phyloP scores from a whole-genome alignment of 2,329 filamentous ascomycete species.

The Aureobasidium melanogenum region DNA sequence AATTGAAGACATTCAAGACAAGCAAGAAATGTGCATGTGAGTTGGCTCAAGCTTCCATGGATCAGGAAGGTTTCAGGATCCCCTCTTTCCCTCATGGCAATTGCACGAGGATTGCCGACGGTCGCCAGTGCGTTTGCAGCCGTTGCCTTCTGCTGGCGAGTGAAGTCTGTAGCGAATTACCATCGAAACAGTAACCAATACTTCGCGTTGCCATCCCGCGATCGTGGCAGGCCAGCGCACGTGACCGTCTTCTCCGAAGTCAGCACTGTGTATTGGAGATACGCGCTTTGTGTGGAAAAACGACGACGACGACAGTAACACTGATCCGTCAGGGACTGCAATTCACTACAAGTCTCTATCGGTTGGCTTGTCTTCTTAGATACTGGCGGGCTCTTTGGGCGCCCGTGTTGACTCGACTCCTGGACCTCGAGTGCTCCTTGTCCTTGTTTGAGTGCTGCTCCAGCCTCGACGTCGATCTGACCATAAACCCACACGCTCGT shows the following conservation, averaged over 20 bases:
- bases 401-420: not conserved
- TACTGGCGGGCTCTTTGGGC: constrained; percentile 10
- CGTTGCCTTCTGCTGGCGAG: too few species aligned
- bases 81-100: not conserved
- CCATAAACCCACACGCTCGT: constrained; percentile 8
- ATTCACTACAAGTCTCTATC: not conserved
- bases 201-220: too few species aligned
- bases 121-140: not conserved
- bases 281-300: constrained; percentile 7
- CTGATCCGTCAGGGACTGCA: not conserved
- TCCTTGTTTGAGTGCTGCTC: not conserved
- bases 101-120: not conserved
- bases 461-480: constrained; percentile 8
- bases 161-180: too few species aligned
- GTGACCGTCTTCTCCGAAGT: too few species aligned
- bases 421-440: not conserved
- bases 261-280: not conserved
- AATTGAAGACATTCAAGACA: not conserved
- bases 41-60: not conserved
- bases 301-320: not conserved
- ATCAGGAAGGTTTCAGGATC: not conserved
- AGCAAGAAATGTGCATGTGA: not conserved
- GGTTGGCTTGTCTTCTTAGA: not conserved
- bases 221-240: too few species aligned
- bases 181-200: too few species aligned